A percentile compares a stretch with the other conserved stretches of the same genome.
phyloP scores from a whole-genome alignment of 2,329 filamentous ascomycete species.

The Colletotrichum sp. region DNA sequence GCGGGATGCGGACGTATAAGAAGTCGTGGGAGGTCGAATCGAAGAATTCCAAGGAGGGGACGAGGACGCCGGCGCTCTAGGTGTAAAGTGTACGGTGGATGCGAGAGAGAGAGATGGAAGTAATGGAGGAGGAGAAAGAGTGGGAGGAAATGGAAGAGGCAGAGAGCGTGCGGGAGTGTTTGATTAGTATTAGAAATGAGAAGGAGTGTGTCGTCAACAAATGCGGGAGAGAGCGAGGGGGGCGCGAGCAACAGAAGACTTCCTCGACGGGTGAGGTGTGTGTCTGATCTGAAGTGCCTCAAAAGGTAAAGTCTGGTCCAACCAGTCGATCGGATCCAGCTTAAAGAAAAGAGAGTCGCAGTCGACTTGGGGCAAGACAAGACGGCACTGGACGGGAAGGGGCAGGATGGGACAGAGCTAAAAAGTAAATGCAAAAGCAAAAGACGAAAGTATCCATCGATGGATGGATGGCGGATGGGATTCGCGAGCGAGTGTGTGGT shows the following conservation, averaged over 20 bases:
- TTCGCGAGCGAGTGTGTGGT: neutral
- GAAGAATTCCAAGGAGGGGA: slow-evolving; percentile 11
- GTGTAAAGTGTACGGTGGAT: neutral
- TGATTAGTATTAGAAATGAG: slow-evolving; percentile 11
- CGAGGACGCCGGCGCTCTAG: slow-evolving; percentile 2
- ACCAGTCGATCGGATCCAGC: slow-evolving; percentile 4
- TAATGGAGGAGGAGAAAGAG: neutral
- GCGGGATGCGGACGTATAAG: neutral
- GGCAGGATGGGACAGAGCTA: slow-evolving; percentile 6
- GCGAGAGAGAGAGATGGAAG: neutral
- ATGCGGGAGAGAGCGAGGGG: slow-evolving; percentile 4
- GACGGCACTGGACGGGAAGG: neutral
- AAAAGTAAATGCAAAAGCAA: neutral
- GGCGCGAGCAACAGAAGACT: neutral
- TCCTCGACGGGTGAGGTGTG: neutral
- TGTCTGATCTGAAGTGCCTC: slow-evolving; percentile 3
- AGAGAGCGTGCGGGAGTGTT: neutral
- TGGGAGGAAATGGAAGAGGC: neutral
- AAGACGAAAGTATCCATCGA: neutral
- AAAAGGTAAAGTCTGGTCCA: slow-evolving; percentile 1
- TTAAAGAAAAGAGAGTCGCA: neutral
- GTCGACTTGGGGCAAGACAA: neutral
- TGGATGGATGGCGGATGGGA: neutral
- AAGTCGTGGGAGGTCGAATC: slow-evolving; percentile 7
- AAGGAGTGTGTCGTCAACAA: slow-evolving; percentile 19